Evolutionary conservation across 768 basidiomycete genomes (phyloP).

Genomic region (Boletus rubroflammeus): DNA sequence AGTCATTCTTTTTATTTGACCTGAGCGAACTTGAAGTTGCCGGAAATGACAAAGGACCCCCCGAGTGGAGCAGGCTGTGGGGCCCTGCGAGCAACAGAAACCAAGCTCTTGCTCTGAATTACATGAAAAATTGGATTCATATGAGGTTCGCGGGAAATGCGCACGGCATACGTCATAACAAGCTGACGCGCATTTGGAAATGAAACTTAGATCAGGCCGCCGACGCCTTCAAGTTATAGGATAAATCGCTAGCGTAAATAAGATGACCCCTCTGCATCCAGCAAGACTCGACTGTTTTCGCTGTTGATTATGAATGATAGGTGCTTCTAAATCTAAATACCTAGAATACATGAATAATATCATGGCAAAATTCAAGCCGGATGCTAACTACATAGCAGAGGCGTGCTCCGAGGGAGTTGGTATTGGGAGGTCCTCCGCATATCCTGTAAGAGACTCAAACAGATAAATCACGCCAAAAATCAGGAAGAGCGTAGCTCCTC

Average conservation of each 20-base stretch:
- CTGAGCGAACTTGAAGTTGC: too few species aligned
- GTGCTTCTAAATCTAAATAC: neutral
- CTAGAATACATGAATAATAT: constrained; percentile 2
- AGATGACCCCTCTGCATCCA: neutral
- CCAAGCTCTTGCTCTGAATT: too few species aligned
- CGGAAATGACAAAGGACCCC: too few species aligned
- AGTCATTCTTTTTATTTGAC: too few species aligned
- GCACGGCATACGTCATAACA: neutral
- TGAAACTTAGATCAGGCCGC: neutral
- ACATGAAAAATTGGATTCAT: too few species aligned
- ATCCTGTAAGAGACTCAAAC: constrained; percentile 49
- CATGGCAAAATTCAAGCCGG: neutral
- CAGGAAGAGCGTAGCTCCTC: constrained; percentile 79
- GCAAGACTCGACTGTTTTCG: too few species aligned
- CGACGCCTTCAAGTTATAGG: neutral
- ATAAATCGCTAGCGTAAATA: neutral
- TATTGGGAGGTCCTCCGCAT: constrained; percentile 21
- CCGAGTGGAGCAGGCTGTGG: too few species aligned
- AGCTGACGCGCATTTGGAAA: neutral
- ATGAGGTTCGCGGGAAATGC: too few species aligned
- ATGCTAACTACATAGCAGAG: constrained; percentile 1
- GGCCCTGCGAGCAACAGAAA: too few species aligned
- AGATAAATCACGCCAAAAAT: constrained; percentile 80
- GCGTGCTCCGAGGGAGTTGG: constrained; percentile 7
- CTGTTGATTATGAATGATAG: neutral